Evolutionary conservation across 2,329 filamentous ascomycete species (phyloP), one percentile per base, ranked within the genome.

Genomic region (Xylariaceae sp.): DNA sequence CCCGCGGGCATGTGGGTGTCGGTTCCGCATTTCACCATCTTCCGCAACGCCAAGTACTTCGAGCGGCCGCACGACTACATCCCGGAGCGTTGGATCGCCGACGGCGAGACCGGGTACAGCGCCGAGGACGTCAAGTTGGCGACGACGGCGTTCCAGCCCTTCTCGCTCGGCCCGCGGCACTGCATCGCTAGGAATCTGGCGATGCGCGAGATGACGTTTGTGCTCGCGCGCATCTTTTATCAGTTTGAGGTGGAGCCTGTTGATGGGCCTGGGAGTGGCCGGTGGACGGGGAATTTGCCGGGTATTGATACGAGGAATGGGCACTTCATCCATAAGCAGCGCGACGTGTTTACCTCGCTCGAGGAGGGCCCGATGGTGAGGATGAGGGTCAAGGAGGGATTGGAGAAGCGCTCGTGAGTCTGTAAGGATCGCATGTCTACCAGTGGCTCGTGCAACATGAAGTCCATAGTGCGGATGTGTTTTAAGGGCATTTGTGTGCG

Each of bases 1-100:
- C 58, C 53, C 6, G 33, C 32, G 5, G 58, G 49, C 1, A 13
- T 49, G 10, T 32, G 35, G 8, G 26, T 60, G 16, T 32, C 26
- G 4, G 46, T 59, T 9, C 47, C 51, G 3, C 24, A 56, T 16
- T 61, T 39, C 29, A 50, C 36, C 20, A 24, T 60, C 5, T 42
- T 41, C 30, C 47, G 49, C 8, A 51, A 52, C 23, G 30, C 16
- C 4, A 16, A 50, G 15, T 45, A 48, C 18, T 60, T 58, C 39
- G 26, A 36, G 4, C 15, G 29, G 2, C 52, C 55, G 10, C 42
- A 46, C 20, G 26, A 20, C 9, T 60, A 55, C 51, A 53, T 29
- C 5, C 58, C 58, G 6, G 58, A 58, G 18, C 51, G 52, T 13
- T 58, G 55, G 58, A 51, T 51, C 11, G 20, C 21, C 6, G 36